Evolutionary conservation across 345 rosid species (phyloP), one percentile per base, ranked within the genome.

Genomic region (Pugionium dolabratum): DNA sequence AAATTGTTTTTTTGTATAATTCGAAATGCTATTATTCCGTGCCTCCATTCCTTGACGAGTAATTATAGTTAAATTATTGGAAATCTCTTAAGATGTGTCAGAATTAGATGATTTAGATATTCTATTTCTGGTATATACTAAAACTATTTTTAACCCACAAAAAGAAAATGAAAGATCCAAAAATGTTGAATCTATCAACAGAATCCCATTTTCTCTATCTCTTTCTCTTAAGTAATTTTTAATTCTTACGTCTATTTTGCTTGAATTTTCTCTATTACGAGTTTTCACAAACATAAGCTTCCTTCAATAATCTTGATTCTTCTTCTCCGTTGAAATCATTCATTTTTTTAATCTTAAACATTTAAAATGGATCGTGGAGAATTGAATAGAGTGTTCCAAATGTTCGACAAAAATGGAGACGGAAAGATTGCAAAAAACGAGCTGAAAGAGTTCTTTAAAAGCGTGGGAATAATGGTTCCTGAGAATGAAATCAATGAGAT

Each of bases 321-420:
- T 60, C 2, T 60, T 54, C 10, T n/a, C 1, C 36, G 1, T 28
- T 66, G 6, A n/a, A 30, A 66, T 26, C 33, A 11, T 45, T 62
- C 4, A 0, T 42, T 50, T 58, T 11, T 4, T 61, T 27, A 18
- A 18, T 18, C 7, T 3, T 25, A 9, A 47, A 44, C 3, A 5
- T 7, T 26, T 10, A 32, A 56, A 3, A 74, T 75, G 78, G 78
- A 75, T 36, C 55, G 66, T 30, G 74, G 42, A 28, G 78, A 75
- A 59, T 8, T 75, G 6, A 62, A 30, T 46, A 64, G 70, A 49
- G 70, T 75, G 1, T 75, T 75, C 37, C 73, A 75, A 58, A 68
- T 75, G 70, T 75, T 75, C 9, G 74, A 69, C 28, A 62, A 62
- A 39, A 75, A 75, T 35, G 78, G 78, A 28, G 78, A 75, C 7